phyloP scores from a whole-genome alignment of 164 flowering plant species.

The Vitis cinerea region DNA sequence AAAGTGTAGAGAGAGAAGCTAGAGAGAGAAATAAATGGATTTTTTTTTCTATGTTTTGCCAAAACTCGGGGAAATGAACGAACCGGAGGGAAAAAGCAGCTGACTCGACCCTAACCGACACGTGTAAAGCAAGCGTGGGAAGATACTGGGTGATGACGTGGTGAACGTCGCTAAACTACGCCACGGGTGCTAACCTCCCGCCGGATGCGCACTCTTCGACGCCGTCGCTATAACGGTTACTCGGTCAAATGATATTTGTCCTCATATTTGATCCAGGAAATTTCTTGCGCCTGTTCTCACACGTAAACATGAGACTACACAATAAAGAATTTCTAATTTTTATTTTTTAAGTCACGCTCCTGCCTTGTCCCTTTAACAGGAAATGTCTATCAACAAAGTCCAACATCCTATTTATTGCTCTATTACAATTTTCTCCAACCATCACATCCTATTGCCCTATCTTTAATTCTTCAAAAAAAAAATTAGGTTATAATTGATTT shows the following conservation, averaged over 20 bases:
- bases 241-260: neutral
- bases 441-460: no score
- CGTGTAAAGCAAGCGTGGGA: conserved; percentile 10
- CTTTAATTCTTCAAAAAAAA: no score
- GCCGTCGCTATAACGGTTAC: neutral
- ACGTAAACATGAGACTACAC: neutral
- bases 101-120: conserved; percentile 17
- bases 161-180: neutral
- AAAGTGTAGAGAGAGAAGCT: conserved; percentile 8
- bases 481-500: no score
- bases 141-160: conserved; percentile 14
- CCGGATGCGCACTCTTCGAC: neutral
- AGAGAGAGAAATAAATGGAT: neutral
- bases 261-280: neutral
- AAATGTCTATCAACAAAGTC: no score
- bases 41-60: conserved; percentile 1
- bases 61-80: conserved; percentile 16
- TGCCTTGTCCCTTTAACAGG: no score
- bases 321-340: no score
- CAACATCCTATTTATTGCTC: no score
- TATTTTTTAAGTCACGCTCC: no score
- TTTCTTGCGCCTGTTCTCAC: neutral
- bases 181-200: neutral
- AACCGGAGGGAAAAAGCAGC: neutral
- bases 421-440: no score